Evolutionary conservation across 352 stramenopile genomes (phyloP), one percentile per base, ranked within the genome.

Genomic region (Peronosclerospora sorghi): DNA sequence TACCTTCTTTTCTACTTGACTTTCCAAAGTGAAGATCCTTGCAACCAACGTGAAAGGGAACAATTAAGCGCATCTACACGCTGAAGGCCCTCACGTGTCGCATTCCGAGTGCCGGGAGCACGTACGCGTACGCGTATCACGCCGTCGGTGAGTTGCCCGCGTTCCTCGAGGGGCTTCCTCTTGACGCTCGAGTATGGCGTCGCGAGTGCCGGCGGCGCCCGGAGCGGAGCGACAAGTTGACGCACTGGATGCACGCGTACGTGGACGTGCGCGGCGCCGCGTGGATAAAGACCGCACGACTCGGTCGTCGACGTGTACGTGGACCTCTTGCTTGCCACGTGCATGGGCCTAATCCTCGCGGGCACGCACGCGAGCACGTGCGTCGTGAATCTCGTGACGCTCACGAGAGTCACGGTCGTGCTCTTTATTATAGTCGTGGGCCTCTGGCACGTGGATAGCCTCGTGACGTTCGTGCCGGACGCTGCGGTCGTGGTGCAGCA

Each of bases 181-280:
- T 59, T 97, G 19, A 96, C 86, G 19, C 68, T 98, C 36, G 92
- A 97, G 69, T 98, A 97, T 68, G 77, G 85, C 24, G 54, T 97
- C 15, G 90, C 81, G 0, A 87, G 80, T 28, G 83, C 87, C 9
- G 94, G 92, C 0, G 87, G 94, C 0, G 92, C 94, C 0, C 78
- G 90, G 35, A 85, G 59, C 42, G 93, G 93, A 94, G 87, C 48
- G 84, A 96, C 62, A 98, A 97, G 67, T 64, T 97, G 27, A 76
- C 79, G 2, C 66, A 76, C n/a, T 92, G 74, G 74, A 56, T 92
- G 41, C 53, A 67, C 4, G 68, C 61, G 1, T 59, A 91, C 48
- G 63, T 81, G 23, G 41, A 62, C 2, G 39, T 79, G 10, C 20
- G 43, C 3, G 70, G 67, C 0, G 72, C 73, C 0, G 48, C 41